phyloP scores from a whole-genome alignment of 306 rosid species.

The Citrullus colocynthis region DNA sequence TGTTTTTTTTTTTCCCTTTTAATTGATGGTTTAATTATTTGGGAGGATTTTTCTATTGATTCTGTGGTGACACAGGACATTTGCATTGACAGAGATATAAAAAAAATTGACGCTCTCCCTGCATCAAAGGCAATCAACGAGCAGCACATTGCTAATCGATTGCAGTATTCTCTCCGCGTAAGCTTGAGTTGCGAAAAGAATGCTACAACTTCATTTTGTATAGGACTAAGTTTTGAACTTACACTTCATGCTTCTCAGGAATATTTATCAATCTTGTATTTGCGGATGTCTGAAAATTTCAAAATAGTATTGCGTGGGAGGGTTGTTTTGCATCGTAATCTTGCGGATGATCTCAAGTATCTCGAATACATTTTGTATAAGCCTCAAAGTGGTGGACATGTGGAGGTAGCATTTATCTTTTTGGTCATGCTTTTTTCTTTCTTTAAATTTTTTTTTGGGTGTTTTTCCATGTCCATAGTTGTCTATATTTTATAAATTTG shows the following conservation, averaged over 20 bases:
- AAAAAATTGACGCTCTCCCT: conserved; percentile 13
- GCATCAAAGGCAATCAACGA: conserved; percentile 37
- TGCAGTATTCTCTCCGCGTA: conserved; percentile 72
- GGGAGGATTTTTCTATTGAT: background rate
- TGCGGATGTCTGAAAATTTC: conserved; percentile 49
- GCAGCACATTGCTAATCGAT: conserved; percentile 60
- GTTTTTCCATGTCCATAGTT: background rate
- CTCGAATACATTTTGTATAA: conserved; percentile 45
- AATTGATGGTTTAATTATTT: background rate
- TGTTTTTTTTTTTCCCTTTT: background rate
- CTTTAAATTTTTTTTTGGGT: background rate
- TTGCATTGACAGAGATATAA: conserved; percentile 47
- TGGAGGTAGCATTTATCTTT: conserved; percentile 42
- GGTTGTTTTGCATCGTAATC: conserved; percentile 57
- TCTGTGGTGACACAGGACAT: conserved; percentile 64
- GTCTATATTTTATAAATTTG: no score
- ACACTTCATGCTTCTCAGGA: conserved; percentile 38
- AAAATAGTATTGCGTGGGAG: conserved; percentile 59
- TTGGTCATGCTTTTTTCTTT: background rate
- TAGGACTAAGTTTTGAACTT: conserved; percentile 4
- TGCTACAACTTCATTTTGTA: background rate
- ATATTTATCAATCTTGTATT: conserved; percentile 83
- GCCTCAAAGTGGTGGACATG: conserved; percentile 46
- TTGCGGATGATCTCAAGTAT: conserved; percentile 66
- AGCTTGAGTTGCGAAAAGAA: conserved; percentile 12